phyloP scores from a whole-genome alignment of 768 basidiomycete genomes.

The Tephrocybe sp. region DNA sequence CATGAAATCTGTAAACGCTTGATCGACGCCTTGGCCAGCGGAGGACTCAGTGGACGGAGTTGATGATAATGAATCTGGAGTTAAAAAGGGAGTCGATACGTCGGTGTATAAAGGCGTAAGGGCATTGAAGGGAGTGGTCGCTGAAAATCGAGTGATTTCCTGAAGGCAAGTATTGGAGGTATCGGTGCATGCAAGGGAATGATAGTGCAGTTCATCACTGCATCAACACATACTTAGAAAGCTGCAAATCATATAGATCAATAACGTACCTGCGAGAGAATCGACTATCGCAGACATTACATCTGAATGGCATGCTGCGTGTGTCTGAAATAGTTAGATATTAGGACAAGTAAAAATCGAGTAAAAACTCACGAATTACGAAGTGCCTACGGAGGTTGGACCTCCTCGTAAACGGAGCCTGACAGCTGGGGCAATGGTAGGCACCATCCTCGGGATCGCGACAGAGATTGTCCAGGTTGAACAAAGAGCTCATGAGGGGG shows the following conservation, averaged over 20 bases:
- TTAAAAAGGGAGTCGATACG: neutral
- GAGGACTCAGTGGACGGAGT: neutral
- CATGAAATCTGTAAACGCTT: constrained; percentile 10
- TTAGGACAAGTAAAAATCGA: neutral
- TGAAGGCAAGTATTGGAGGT: neutral
- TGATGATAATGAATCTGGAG: neutral
- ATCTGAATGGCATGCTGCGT: constrained; percentile 9
- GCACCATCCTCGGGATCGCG: constrained; percentile 30
- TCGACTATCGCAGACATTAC: constrained; percentile 1
- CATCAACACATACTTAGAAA: neutral
- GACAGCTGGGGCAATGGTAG: constrained; percentile 33
- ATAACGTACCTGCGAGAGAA: constrained; percentile 6
- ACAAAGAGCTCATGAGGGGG: constrained; percentile 4
- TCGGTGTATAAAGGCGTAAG: neutral
- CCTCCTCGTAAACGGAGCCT: constrained; percentile 33
- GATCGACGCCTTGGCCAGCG: neutral
- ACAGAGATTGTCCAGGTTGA: constrained; percentile 28
- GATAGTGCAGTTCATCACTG: constrained; percentile 14
- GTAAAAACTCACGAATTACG: constrained; percentile 27
- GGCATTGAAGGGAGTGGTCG: neutral
- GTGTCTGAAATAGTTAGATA: constrained; percentile 2
- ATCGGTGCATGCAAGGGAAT: constrained; percentile 4
- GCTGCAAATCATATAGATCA: too few relatives aligned
- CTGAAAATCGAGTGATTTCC: neutral
- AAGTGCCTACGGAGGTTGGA: constrained; percentile 34